Conservation (phyloP, 495 filamentous ascomycete genomes). For the Copromyces sp. region DNA sequence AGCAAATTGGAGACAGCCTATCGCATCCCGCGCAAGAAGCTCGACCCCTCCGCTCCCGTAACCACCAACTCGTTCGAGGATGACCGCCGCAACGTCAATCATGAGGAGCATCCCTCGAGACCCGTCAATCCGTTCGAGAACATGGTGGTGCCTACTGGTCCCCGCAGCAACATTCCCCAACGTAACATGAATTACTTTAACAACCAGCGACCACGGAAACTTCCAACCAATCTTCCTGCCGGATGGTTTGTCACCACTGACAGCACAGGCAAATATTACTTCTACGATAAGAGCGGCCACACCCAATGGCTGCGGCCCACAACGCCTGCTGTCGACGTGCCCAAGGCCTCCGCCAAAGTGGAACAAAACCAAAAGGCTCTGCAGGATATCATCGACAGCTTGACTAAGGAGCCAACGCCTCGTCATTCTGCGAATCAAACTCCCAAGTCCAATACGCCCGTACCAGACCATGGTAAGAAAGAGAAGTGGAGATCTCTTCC, state of each 20-base stretch:
- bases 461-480: conserved; percentile 50
- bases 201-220: conserved; percentile 47
- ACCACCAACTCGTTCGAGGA: conserved; percentile 45
- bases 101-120: conserved; percentile 37
- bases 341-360: conserved; percentile 54
- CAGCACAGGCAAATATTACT: conserved; percentile 59
- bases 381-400: conserved; percentile 77
- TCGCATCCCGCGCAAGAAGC: conserved; percentile 75
- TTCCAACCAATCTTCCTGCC: conserved; percentile 50
- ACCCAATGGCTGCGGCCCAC: conserved; percentile 76
- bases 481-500: conserved; percentile 75
- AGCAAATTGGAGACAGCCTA: conserved; percentile 84
- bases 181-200: conserved; percentile 49
- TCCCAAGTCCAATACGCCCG: conserved; percentile 50
- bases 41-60: conserved; percentile 31
- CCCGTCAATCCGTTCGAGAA: conserved; percentile 23
- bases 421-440: conserved; percentile 44
- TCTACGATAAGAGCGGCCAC: conserved; percentile 62
- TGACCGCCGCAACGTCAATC: conserved; percentile 57
- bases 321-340: conserved; percentile 50
- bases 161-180: conserved; percentile 53
- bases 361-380: conserved; percentile 44
- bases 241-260: conserved; percentile 72
- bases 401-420: conserved; percentile 52
- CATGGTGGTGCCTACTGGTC: conserved; percentile 47